phyloP scores from a whole-genome alignment of 371 early-diverging fungal genomes.

The Umbelopsis sp. region DNA sequence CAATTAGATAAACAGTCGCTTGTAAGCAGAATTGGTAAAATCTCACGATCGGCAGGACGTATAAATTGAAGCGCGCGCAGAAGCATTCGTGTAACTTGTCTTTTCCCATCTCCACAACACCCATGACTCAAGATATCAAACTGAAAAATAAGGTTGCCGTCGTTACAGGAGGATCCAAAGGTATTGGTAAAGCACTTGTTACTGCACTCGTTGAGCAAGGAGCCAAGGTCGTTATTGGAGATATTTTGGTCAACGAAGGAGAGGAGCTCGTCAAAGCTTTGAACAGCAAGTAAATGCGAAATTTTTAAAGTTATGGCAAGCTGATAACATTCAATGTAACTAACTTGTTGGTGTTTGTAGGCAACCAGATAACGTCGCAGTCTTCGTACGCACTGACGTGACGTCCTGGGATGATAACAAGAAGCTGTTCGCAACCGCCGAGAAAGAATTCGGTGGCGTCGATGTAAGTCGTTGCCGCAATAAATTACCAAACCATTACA shows the following conservation, averaged over 20 bases:
- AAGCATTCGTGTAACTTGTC: neutral
- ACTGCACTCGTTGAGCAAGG: constrained; percentile 49
- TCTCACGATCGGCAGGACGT: neutral
- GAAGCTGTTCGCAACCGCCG: constrained; percentile 51
- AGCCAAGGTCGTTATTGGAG: constrained; percentile 64
- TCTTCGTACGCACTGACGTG: constrained; percentile 64
- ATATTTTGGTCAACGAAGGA: constrained; percentile 54
- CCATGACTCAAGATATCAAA: constrained; percentile 31
- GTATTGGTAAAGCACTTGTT: constrained; percentile 63
- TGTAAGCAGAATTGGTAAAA: neutral
- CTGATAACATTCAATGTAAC: neutral
- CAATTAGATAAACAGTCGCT: neutral
- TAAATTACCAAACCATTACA: no score
- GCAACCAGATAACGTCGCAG: constrained; percentile 35
- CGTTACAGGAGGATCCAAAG: constrained; percentile 66
- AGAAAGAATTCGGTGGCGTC: constrained; percentile 56
- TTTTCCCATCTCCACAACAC: no score
- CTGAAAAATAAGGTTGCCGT: constrained; percentile 62
- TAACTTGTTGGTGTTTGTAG: constrained; percentile 1
- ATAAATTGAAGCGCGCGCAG: neutral
- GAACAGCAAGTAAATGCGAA: constrained; percentile 28
- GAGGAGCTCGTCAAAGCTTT: constrained; percentile 35
- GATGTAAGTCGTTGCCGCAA: constrained; percentile 48
- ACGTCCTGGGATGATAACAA: constrained; percentile 49
- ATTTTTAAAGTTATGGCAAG: neutral